These are phyloP conservation scores for Noccaea bulbosa DNA, from an alignment of 345 rosid genomes.

Conservation along the genomic window DNA sequence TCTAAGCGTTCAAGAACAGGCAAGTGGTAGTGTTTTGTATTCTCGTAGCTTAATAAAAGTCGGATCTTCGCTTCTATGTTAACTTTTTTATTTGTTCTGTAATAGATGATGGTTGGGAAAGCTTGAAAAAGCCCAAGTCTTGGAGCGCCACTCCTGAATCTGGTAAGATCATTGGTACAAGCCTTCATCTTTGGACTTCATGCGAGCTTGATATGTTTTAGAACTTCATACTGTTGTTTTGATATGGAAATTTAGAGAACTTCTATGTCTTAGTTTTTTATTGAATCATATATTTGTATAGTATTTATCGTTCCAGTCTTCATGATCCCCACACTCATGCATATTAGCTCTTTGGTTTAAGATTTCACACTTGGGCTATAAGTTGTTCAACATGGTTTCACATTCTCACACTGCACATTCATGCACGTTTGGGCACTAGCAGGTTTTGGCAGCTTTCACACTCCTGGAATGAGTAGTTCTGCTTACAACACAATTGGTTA, in stretches of 20 bases:
- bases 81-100: not conserved
- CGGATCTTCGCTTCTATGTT: not conserved
- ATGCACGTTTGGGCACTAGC: conserved; percentile 97
- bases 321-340: not conserved
- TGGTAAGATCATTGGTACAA: conserved; percentile 52
- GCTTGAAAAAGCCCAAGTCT: conserved; percentile 36
- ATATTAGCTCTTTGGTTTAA: conserved; percentile 38
- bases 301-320: conserved; percentile 8
- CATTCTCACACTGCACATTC: conserved; percentile 89
- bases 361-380: conserved; percentile 45
- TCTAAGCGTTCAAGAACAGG: conserved; percentile 85
- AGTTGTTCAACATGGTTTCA: conserved; percentile 56
- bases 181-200: conserved; percentile 23
- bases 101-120: conserved; percentile 36
- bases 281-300: conserved; percentile 8
- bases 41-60: not conserved
- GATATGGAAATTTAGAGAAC: no score
- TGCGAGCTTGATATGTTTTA: conserved; percentile 22
- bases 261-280: no score
- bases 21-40: conserved; percentile 26
- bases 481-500: conserved; percentile 85
- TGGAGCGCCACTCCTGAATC: conserved; percentile 51
- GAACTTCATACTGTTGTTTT: no score
- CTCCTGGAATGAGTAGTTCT: conserved; percentile 90
- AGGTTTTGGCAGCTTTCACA: conserved; percentile 93